A percentile compares a stretch with the other conserved stretches of the same genome.
Conservation (phyloP, 768 basidiomycete genomes). For the Termitomyces heimii region DNA sequence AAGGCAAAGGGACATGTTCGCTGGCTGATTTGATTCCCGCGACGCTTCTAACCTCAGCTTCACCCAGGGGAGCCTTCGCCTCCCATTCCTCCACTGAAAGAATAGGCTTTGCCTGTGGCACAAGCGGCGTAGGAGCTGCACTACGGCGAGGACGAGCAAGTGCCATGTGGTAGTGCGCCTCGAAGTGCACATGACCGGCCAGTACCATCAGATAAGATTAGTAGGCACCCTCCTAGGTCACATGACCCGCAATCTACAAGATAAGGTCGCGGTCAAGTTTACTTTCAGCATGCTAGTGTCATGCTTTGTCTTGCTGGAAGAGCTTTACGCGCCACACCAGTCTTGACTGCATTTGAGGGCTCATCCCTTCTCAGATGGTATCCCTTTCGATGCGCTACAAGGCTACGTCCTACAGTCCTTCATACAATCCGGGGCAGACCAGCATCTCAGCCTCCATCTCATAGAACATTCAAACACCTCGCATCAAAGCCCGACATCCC, state of each 20-base stretch:
- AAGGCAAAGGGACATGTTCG: conserved; percentile 58
- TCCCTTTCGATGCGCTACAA: not conserved
- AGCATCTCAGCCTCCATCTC: not conserved
- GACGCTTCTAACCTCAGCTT: conserved; percentile 64
- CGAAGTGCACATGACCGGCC: not conserved
- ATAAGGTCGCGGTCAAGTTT: not conserved
- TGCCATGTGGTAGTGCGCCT: conserved; percentile 11
- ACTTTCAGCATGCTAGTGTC: not conserved
- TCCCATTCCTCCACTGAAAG: conserved; percentile 92
- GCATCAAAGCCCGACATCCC: conserved; percentile 13
- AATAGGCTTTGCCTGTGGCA: conserved; percentile 29
- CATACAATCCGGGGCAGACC: not conserved
- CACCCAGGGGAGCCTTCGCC: conserved; percentile 66
- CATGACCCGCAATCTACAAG: not conserved
- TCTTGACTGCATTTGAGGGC: not conserved
- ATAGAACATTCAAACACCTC: conserved; percentile 12
- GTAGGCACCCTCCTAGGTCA: not conserved
- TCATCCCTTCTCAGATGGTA: conserved; percentile 1
- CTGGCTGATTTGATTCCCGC: conserved; percentile 53
- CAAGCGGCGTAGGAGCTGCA: conserved; percentile 6
- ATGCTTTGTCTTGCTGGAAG: not conserved
- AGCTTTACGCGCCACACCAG: not conserved
- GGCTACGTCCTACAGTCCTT: not conserved
- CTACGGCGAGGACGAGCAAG: conserved; percentile 10
- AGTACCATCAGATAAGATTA: not conserved